Percentiles rank a stretch among this genome's conserved stretches.
These are phyloP conservation scores for Scutellaria minor DNA, from an alignment of 257 asterid species.

Conservation along the genomic window DNA sequence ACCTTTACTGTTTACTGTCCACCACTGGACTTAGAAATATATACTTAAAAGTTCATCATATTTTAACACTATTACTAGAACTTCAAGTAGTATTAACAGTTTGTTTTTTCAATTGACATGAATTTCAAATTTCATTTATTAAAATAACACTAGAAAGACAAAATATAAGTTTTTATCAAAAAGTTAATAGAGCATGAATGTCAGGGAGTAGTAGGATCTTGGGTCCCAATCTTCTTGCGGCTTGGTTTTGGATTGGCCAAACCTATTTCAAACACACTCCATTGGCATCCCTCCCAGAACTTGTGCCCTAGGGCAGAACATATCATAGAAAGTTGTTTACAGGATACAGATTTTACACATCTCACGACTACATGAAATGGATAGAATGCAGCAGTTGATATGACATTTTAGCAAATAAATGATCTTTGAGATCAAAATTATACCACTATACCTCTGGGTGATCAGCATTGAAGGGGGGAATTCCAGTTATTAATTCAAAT, in stretches of 20 bases:
- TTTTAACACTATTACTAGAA: neutral
- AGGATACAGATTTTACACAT: slow-evolving; percentile 1
- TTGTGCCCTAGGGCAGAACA: slow-evolving; percentile 18
- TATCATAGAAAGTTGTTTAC: neutral
- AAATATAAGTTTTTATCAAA: neutral
- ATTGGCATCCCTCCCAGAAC: slow-evolving; percentile 5
- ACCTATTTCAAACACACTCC: neutral
- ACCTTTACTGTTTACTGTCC: neutral
- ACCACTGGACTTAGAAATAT: neutral
- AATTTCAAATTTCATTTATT: neutral
- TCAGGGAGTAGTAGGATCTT: neutral
- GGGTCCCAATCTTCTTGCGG: neutral
- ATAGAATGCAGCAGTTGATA: slow-evolving; percentile 8
- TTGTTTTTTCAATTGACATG: neutral
- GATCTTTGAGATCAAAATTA: slow-evolving; percentile 22
- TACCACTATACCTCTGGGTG: slow-evolving; percentile 75
- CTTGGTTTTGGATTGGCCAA: neutral
- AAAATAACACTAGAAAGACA: neutral
- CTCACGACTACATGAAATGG: slow-evolving; percentile 22
- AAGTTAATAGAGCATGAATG: neutral
- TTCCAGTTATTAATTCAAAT: slow-evolving; percentile 82
- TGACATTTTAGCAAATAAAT: slow-evolving; percentile 32
- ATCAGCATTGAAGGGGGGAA: slow-evolving; percentile 83
- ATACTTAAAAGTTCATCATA: neutral
- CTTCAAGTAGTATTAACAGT: neutral